Percentiles rank a stretch among this genome's conserved stretches.
These are phyloP conservation scores for Salix koriyanagi DNA, from an alignment of 345 rosid genomes.

Conservation along the genomic window DNA sequence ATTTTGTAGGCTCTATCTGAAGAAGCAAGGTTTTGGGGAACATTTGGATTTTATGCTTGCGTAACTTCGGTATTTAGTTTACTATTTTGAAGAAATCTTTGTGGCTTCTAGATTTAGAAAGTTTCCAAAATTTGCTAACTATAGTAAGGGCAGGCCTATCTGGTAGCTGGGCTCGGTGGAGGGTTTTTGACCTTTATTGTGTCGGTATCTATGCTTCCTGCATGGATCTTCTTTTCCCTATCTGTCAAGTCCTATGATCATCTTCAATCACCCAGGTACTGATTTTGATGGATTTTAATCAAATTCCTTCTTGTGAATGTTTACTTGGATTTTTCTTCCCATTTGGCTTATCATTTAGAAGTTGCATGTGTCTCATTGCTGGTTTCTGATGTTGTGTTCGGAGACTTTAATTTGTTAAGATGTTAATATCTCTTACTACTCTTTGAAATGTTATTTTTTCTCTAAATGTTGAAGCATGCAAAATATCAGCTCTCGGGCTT, in stretches of 20 bases:
- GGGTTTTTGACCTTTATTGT: conserved; percentile 71
- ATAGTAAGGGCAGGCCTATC: conserved; percentile 59
- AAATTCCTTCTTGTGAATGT: neutral
- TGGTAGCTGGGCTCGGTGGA: conserved; percentile 73
- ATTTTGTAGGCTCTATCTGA: conserved; percentile 58
- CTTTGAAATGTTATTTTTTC: neutral
- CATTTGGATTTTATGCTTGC: conserved; percentile 74
- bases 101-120: neutral
- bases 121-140: conserved; percentile 21
- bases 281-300: conserved; percentile 1
- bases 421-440: neutral
- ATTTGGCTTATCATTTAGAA: neutral
- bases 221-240: conserved; percentile 65
- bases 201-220: conserved; percentile 65
- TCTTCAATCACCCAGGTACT: conserved; percentile 54
- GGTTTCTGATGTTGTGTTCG: neutral
- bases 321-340: neutral
- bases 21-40: conserved; percentile 98
- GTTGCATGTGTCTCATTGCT: neutral
- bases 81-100: neutral
- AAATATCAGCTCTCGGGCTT: neutral
- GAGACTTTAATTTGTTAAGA: neutral
- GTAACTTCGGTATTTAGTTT: conserved; percentile 57
- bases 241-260: conserved; percentile 44
- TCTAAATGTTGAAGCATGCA: neutral